Evolutionary conservation across 2,329 filamentous ascomycete species (phyloP), one percentile per base, ranked within the genome.

Genomic region (Colletotrichum sp.): DNA sequence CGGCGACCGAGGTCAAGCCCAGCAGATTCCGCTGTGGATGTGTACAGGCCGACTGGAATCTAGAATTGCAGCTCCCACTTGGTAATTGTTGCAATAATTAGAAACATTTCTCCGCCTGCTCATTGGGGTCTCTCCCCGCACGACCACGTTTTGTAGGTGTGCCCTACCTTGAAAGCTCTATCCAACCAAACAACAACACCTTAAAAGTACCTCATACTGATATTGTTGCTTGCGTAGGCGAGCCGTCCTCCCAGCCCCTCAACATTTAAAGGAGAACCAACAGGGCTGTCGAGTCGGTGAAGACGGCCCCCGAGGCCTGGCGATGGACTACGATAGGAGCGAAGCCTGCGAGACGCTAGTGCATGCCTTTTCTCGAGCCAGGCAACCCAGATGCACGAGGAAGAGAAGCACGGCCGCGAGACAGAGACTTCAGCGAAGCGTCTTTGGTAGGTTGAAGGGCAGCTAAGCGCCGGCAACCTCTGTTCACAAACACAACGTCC

Each of bases 391-490:
- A 36, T 52, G 65, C 49, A 21, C 36, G 30, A 32, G 55, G 55
- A 52, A 15, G 44, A 68, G 26, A 68, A 68, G 26, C 26, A 68
- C 30, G 65, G 28, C 65, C n/a, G 65, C 21, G 39, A 28, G 26
- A 52, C 26, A 34, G 71, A 73, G 39, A 55, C 55, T 26, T 32
- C 28, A 63, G 55, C 52, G 34, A 69, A 65, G 60, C 44, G 8
- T 59, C 34, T 60, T n/a, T 16, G 68, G 52, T 32, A 76, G 60
- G 59, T 72, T 65, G 70, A 74, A 18, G 32, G 24, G 60, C 34
- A 70, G 30, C 70, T 79, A 79, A 79, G 78, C 78, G 78, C 78
- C 78, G 78, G 62, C 71, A 77, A 60, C 65, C 65, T 63, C 70
- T 60, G 24, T 75, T 76, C 75, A 78, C 78, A 74, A 34, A 26